These are phyloP conservation scores for Ophiostoma fasciatum DNA, from an alignment of 2,329 filamentous ascomycete genomes.

Conservation along the genomic window DNA sequence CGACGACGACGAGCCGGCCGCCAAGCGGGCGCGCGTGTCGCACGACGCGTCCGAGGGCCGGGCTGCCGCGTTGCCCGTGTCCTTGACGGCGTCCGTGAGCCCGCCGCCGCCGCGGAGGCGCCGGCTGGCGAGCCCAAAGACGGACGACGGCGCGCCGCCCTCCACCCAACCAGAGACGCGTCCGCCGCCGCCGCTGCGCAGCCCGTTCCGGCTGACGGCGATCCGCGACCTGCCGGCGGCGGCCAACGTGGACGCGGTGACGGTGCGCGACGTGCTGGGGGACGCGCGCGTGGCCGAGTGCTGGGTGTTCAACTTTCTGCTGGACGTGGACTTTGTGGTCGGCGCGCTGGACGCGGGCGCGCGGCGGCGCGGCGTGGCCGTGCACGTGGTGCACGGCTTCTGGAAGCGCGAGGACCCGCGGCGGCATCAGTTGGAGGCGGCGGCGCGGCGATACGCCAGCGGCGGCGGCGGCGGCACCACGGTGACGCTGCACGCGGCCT, in stretches of 20 bases:
- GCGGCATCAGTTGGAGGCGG: slow-evolving; percentile 42
- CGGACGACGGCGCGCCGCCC: too few species aligned
- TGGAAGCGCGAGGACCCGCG: slow-evolving; percentile 53
- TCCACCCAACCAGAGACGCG: too few species aligned
- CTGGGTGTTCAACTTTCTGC: slow-evolving; percentile 57
- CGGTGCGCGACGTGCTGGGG: slow-evolving; percentile 52
- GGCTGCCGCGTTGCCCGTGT: background rate
- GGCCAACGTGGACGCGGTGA: slow-evolving; percentile 51
- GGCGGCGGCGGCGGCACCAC: slow-evolving; percentile 26
- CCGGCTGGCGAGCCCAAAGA: slow-evolving; percentile 8
- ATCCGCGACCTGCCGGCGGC: slow-evolving; percentile 46
- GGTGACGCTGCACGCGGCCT: slow-evolving; percentile 56
- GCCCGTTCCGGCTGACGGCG: slow-evolving; percentile 54
- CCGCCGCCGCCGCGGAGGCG: slow-evolving; percentile 29
- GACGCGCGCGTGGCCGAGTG: slow-evolving; percentile 59
- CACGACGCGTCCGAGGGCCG: background rate
- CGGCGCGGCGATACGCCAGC: slow-evolving; percentile 37
- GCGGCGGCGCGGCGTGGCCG: slow-evolving; percentile 27
- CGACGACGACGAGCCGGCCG: too few species aligned
- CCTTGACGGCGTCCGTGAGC: slow-evolving; percentile 23
- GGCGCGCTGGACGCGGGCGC: slow-evolving; percentile 37
- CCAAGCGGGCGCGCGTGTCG: background rate
- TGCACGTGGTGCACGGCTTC: slow-evolving; percentile 46
- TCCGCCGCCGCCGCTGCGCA: background rate
- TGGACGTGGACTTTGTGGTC: slow-evolving; percentile 44